Percentiles rank a stretch among this genome's conserved stretches.
phyloP scores from a whole-genome alignment of 2,329 filamentous ascomycete genomes.

The Penicillium digitatum region DNA sequence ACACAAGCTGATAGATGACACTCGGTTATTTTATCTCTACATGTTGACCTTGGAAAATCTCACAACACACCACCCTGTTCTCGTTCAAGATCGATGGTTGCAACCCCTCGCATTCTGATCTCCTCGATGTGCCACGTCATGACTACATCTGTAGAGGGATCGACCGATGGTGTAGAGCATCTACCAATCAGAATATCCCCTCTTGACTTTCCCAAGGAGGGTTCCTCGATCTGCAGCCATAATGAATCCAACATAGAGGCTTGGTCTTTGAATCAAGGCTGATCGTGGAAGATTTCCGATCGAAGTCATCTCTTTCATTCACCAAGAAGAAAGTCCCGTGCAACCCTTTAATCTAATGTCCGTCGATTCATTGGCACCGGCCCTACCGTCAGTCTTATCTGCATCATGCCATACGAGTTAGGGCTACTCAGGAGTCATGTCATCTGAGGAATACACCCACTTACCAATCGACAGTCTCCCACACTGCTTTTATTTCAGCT shows the following conservation, averaged over 20 bases:
- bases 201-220: background rate
- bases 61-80: too few relatives aligned
- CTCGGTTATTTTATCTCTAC: background rate
- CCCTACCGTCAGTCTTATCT: background rate
- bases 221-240: background rate
- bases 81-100: too few relatives aligned
- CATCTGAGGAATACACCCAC: background rate
- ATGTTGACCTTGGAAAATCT: background rate
- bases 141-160: too few relatives aligned
- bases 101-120: too few relatives aligned
- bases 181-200: background rate
- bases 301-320: background rate
- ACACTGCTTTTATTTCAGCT: background rate
- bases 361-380: background rate
- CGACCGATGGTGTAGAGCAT: background rate
- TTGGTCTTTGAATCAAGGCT: background rate
- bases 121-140: too few relatives aligned
- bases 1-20: background rate
- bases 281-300: background rate
- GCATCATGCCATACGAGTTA: too few relatives aligned
- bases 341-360: background rate
- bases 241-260: background rate
- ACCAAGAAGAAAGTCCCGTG: too few relatives aligned
- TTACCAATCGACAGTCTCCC: background rate
- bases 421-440: too few relatives aligned